A percentile compares a stretch with the other conserved stretches of the same genome.
Conservation (phyloP, 768 basidiomycete species). For the Hypsizygus marmoreus region DNA sequence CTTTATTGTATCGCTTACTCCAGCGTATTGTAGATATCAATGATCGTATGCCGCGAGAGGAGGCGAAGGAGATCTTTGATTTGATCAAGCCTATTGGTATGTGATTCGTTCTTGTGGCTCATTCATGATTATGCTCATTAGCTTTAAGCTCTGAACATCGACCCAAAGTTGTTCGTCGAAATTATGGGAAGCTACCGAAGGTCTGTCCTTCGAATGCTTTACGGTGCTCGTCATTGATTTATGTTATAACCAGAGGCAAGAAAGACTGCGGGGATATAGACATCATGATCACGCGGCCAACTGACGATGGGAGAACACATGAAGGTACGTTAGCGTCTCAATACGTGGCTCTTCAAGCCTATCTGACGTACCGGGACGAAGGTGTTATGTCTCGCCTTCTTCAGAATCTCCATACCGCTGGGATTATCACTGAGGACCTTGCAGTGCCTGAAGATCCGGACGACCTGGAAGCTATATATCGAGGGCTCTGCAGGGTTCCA, state of each 20-base stretch:
- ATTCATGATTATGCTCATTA: background rate
- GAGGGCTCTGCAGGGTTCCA: conserved; percentile 73
- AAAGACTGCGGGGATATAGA: conserved; percentile 90
- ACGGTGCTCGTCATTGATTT: background rate
- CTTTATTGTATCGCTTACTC: conserved; percentile 2
- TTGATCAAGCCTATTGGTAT: conserved; percentile 72
- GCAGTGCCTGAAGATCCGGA: conserved; percentile 66
- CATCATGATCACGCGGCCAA: conserved; percentile 78
- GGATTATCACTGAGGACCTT: conserved; percentile 81
- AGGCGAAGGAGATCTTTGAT: conserved; percentile 74
- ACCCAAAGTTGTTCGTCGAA: conserved; percentile 70
- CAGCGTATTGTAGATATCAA: conserved; percentile 80
- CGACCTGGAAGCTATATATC: conserved; percentile 77
- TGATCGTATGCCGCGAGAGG: conserved; percentile 78
- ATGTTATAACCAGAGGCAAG: conserved; percentile 59
- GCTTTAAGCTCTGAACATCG: conserved; percentile 63
- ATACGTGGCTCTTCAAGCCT: background rate
- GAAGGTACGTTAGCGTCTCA: conserved; percentile 44
- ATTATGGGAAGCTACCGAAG: conserved; percentile 93
- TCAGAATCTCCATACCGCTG: conserved; percentile 49
- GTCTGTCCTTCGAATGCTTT: conserved; percentile 29
- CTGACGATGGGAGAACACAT: conserved; percentile 74
- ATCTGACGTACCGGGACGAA: conserved; percentile 28
- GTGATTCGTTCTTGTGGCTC: background rate
- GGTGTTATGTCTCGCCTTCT: conserved; percentile 67